A percentile compares a stretch with the other conserved stretches of the same genome.
Evolutionary conservation across 1,139 yeast genomes (phyloP).

Genomic region (Sugiyamaella neomexicana): DNA sequence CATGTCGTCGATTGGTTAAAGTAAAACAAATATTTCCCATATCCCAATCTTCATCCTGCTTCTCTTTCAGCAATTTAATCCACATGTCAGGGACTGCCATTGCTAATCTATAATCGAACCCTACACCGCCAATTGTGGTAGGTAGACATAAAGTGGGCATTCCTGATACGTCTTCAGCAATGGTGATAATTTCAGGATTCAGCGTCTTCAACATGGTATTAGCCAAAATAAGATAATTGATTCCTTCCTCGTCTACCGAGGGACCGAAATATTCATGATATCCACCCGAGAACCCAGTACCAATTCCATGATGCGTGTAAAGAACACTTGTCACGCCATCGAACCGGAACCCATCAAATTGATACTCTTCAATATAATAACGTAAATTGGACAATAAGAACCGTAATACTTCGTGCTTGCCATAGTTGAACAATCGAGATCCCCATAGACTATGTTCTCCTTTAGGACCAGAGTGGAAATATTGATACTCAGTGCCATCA

Average conservation of each 20-base stretch:
- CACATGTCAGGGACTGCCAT: slow-evolving; percentile 99
- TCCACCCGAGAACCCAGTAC: slow-evolving; percentile 86
- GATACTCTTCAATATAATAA: slow-evolving; percentile 76
- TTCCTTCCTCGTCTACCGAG: slow-evolving; percentile 81
- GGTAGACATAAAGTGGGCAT: slow-evolving; percentile 93
- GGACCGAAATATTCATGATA: slow-evolving; percentile 88
- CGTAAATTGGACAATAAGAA: slow-evolving; percentile 86
- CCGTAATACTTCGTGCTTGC: slow-evolving; percentile 84
- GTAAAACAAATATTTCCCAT: slow-evolving; percentile 77
- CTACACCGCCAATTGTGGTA: slow-evolving; percentile 76
- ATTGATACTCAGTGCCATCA: slow-evolving; percentile 94
- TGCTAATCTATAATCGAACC: slow-evolving; percentile 88
- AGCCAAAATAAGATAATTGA: slow-evolving; percentile 84
- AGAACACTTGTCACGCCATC: slow-evolving; percentile 97
- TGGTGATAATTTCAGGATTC: slow-evolving; percentile 61
- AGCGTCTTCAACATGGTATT: slow-evolving; percentile 67
- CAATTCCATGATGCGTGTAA: slow-evolving; percentile 87
- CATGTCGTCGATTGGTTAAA: slow-evolving; percentile 82
- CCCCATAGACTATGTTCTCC: slow-evolving; percentile 95
- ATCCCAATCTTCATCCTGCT: slow-evolving; percentile 88
- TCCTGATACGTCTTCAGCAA: slow-evolving; percentile 97
- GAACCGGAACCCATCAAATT: slow-evolving; percentile 93
- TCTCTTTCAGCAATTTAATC: slow-evolving; percentile 88
- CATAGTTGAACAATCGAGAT: slow-evolving; percentile 87
- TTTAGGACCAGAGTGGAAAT: slow-evolving; percentile 83